Evolutionary conservation across 148 eudicot genomes (phyloP).

Genomic region (Amaranthus palmeri): DNA sequence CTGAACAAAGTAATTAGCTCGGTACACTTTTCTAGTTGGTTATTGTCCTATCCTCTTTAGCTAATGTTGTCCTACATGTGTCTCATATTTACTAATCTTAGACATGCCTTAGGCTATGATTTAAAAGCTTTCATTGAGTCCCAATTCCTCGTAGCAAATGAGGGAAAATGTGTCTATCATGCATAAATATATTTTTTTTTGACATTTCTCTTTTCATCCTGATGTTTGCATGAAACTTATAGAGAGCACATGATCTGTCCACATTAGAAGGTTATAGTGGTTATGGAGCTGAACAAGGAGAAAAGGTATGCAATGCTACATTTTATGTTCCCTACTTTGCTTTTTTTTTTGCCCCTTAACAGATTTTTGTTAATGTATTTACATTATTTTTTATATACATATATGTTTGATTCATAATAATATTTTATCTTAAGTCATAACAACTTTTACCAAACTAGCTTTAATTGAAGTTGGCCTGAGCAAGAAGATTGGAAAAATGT

Average conservation of each 20-base stretch:
- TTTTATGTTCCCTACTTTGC: not conserved
- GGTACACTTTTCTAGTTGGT: not conserved
- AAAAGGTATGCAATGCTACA: conserved; percentile 43
- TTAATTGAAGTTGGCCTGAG: no score
- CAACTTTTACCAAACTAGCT: no score
- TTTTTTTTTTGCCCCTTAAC: not conserved
- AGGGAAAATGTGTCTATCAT: no score
- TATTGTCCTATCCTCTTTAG: not conserved
- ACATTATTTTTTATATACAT: no score
- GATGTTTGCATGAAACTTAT: conserved; percentile 17
- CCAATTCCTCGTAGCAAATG: no score
- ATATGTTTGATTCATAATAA: no score
- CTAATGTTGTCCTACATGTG: not conserved
- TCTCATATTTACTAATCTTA: not conserved
- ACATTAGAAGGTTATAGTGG: conserved; percentile 79
- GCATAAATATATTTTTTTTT: no score
- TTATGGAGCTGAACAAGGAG: conserved; percentile 97
- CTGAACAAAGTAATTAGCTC: no score
- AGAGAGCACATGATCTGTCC: conserved; percentile 66
- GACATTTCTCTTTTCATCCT: no score
- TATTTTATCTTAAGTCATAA: no score
- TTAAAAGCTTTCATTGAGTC: not conserved
- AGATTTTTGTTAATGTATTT: no score
- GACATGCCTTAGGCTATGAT: not conserved
- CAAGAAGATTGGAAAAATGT: no score